A percentile compares a stretch with the other conserved stretches of the same genome.
Evolutionary conservation across 176 grass and related monocot genomes (phyloP).

Genomic region (Oryza officinalis): DNA sequence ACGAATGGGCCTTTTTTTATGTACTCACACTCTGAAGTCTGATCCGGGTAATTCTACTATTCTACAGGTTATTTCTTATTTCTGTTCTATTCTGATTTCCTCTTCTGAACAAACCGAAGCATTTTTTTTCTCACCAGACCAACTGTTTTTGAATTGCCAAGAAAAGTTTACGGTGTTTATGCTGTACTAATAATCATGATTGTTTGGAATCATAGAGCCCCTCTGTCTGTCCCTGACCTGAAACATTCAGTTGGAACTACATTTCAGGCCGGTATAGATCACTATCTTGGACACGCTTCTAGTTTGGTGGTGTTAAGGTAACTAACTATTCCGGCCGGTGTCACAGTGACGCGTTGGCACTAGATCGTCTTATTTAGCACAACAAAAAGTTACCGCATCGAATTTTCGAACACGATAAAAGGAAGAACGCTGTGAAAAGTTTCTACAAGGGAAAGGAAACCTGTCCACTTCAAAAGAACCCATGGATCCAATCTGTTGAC

Average conservation of each 20-base stretch:
- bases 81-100: neutral
- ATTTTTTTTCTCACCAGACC: too few relatives aligned
- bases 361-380: neutral
- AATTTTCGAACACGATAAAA: conserved; percentile 5
- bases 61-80: too few relatives aligned
- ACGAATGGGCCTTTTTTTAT: neutral
- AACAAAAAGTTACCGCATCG: neutral
- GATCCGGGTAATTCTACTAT: too few relatives aligned
- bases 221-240: neutral
- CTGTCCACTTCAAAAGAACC: conserved; percentile 10
- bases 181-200: neutral
- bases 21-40: neutral
- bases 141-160: neutral
- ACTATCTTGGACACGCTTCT: neutral
- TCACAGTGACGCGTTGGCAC: neutral
- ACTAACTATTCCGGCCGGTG: neutral
- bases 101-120: neutral
- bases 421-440: neutral
- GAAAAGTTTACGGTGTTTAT: neutral
- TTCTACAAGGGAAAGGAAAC: neutral
- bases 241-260: neutral
- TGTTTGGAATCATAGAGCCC: neutral
- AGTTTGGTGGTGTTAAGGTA: conserved; percentile 9
- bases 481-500: conserved; percentile 32
- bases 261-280: neutral